Evolutionary conservation across 2,329 filamentous ascomycete genomes (phyloP).

Genomic region (Capronia epimyces): DNA sequence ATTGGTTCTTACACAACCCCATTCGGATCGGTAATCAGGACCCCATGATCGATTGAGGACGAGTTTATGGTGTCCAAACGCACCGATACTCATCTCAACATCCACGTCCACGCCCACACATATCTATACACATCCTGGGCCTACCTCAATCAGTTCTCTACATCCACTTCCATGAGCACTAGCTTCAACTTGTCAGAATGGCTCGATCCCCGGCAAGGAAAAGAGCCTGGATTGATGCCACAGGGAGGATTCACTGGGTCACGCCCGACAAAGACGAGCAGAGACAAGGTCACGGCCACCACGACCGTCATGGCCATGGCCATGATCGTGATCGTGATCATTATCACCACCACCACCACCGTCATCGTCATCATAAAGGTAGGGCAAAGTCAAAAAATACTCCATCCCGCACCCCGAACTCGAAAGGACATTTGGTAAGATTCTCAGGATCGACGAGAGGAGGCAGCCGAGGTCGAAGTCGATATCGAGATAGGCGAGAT

Average conservation of each 20-base stretch:
- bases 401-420: neutral
- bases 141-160: too few species aligned
- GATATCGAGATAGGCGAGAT: neutral
- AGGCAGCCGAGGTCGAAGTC: neutral
- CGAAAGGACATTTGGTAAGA: constrained; percentile 10
- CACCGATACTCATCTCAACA: too few species aligned
- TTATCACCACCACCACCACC: neutral
- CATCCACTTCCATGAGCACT: too few species aligned
- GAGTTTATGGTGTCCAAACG: too few species aligned
- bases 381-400: neutral
- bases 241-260: neutral
- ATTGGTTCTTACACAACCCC: too few species aligned
- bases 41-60: too few species aligned
- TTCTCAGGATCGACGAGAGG: constrained; percentile 7
- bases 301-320: neutral
- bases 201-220: neutral
- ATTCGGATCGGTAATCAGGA: too few species aligned
- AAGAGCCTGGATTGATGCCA: neutral
- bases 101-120: too few species aligned
- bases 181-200: neutral
- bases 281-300: too few species aligned
- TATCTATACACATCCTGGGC: too few species aligned
- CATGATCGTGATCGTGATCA: neutral
- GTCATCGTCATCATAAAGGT: neutral
- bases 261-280: too few species aligned